Percentiles rank a stretch among this genome's conserved stretches.
Evolutionary conservation across 2,329 filamentous ascomycete species (phyloP).

Genomic region (Fusarium sp.): DNA sequence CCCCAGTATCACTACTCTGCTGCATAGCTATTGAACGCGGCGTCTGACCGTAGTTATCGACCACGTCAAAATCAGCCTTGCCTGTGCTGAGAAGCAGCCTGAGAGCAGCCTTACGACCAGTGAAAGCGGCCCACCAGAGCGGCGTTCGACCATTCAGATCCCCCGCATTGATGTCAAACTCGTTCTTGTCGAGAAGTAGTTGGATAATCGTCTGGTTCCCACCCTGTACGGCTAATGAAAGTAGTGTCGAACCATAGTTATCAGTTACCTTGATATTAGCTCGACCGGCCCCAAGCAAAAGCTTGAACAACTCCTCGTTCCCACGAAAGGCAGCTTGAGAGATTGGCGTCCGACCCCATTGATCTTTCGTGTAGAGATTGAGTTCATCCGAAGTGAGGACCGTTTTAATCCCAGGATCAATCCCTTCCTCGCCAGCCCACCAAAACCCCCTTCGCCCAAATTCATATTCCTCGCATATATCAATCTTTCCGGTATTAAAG

Average conservation of each 20-base stretch:
- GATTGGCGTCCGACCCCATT: no score
- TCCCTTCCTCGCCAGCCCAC: neutral
- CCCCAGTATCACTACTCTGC: no score
- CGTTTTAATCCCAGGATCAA: accelerated
- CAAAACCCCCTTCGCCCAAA: neutral
- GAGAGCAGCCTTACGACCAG: neutral
- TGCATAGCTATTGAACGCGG: no score
- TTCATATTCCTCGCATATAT: accelerated
- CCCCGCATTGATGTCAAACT: accelerated
- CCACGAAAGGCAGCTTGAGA: no score
- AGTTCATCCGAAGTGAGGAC: neutral
- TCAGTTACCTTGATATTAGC: no score
- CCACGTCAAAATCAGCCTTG: accelerated
- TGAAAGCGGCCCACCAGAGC: neutral
- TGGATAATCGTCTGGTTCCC: neutral
- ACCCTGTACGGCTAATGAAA: neutral
- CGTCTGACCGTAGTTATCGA: neutral
- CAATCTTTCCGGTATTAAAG: accelerated
- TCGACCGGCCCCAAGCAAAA: no score
- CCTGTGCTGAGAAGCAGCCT: neutral
- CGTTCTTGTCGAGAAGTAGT: neutral
- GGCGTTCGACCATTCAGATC: accelerated
- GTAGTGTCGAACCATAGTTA: neutral
- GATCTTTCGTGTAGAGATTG: neutral
- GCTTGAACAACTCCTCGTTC: no score